These are phyloP conservation scores for Protomyces gravidus DNA, from an alignment of 1,139 yeast species.

Conservation along the genomic window DNA sequence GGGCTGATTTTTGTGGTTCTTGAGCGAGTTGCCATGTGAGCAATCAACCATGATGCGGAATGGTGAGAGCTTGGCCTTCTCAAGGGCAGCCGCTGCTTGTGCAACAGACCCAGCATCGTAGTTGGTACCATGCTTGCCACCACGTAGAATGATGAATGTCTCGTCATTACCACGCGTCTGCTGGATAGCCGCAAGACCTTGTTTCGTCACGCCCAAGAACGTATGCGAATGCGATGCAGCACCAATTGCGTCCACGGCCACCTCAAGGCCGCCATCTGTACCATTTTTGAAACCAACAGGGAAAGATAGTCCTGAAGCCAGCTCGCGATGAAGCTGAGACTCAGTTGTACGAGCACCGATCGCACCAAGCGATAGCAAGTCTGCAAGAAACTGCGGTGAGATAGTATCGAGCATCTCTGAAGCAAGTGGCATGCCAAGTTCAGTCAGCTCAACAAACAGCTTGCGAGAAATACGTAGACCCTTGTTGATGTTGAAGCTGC, in stretches of 20 bases:
- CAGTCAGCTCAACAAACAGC: slow-evolving; percentile 77
- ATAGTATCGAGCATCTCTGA: slow-evolving; percentile 97
- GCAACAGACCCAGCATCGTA: slow-evolving; percentile 55
- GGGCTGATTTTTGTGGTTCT: slow-evolving; percentile 89
- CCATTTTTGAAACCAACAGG: slow-evolving; percentile 98
- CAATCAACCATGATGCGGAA: slow-evolving; percentile 84
- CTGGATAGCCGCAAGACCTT: slow-evolving; percentile 91
- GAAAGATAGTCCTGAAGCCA: slow-evolving; percentile 91
- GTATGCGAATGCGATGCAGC: slow-evolving; percentile 94
- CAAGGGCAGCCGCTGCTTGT: slow-evolving; percentile 65
- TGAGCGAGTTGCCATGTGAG: slow-evolving; percentile 91
- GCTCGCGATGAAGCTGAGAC: slow-evolving; percentile 91
- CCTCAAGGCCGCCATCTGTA: slow-evolving; percentile 88
- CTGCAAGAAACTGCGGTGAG: slow-evolving; percentile 88
- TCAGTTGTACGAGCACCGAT: slow-evolving; percentile 98
- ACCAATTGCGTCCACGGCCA: slow-evolving; percentile 87
- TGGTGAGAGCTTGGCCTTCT: slow-evolving; percentile 56
- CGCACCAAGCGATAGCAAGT: slow-evolving; percentile 88
- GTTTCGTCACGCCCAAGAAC: slow-evolving; percentile 87
- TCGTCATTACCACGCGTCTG: slow-evolving; percentile 92
- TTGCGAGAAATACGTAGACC: slow-evolving; percentile 86
- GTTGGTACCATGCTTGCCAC: slow-evolving; percentile 90
- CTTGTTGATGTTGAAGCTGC: slow-evolving; percentile 87
- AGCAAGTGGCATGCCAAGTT: slow-evolving; percentile 74
- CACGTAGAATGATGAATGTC: slow-evolving; percentile 87